Evolutionary conservation across 169 alveolate genomes (phyloP), one percentile per base, ranked within the genome.

Genomic region (Eimeria zaria): DNA sequence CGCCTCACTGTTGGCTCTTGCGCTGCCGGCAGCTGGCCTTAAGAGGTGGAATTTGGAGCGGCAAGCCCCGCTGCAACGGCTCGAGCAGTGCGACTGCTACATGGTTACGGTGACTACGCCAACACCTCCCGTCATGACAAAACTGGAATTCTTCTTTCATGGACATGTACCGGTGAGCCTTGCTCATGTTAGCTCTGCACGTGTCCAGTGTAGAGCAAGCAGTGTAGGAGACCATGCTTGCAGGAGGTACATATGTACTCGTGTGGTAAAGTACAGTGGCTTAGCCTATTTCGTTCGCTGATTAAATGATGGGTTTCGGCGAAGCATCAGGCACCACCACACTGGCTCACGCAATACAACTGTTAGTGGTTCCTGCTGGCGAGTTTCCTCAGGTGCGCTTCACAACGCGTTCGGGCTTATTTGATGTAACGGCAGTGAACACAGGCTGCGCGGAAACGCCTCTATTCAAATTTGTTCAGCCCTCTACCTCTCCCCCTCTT

Each of bases 381-480:
- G 60, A 27, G 71, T 85, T 60, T 85, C 11, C 24, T 60, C 93
- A 85, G 93, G 93, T 85, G 46, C 93, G 93, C 39, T 85, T 85
- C 64, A 85, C 93, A 46, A 85, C 93, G 93, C 93, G 93, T 20
- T 85, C 93, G 20, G 81, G 67, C 39, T 44, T 85, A 24, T 85
- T 60, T 51, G 93, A 85, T 46, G 67, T 71, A 67, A 16, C 51
- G 46, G 60, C 80, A 39, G 33, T 81, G 27, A 55, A 85, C 80
- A 39, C 67, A 4, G 30, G 46, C 62, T 85, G 93, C 51, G 69
- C 62, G 36, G 62, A 60, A 62, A 85, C 93, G 81, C 93, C 80
- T 12, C 33, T 85, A 7, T 85, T 62, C 80, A 60, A 62, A 12
- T 18, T 62, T 16, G 62, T 85, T 48, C 93, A 60, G 51, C 16